Evolutionary conservation across 805 yeast species (phyloP), one percentile per base, ranked within the genome.

Genomic region (Saccharomyces mikatae): DNA sequence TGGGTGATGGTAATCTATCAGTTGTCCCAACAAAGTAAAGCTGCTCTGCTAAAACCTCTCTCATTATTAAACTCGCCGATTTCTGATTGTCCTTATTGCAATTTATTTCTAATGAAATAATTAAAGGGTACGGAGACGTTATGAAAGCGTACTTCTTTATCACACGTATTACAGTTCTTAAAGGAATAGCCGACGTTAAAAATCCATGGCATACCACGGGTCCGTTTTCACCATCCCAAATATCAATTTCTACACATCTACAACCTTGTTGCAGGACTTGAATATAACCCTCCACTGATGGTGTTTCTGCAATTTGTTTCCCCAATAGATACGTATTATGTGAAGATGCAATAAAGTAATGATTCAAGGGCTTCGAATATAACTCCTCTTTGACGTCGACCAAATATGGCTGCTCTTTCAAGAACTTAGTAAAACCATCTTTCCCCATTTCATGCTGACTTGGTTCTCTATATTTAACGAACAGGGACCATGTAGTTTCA

Each of bases 171-270:
- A 90, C 97, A 59, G 83, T 84, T 10, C 74, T 67, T 30, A 92
- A 78, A 1, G 82, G 80, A 10, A 92, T 80, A 0, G 92, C 80
- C 0, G 84, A 76, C 0, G 98, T 89, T 58, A 94, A 80, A 0
- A 96, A 82, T 0, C 99, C 99, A 69, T 94, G 99, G 29, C 87
- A 86, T 0, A 94, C 97, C 0, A 88, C 80, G 0, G 99, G 99
- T 0, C 86, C 91, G 11, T 71, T 69, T 32, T 80, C 83, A 24
- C 85, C 87, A 72, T 92, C 96, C 99, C 99, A 94, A 22, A 94
- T 76, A 69, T 94, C 99, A 46, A 94, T 82, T 65, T 94, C 99
- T n/a, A 94, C 76, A 58, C 97, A 91, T 48, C 97, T 76, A 63
- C 98, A 94, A 1, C 99, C 98, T 53, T 90, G 80, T 66, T 90